A percentile compares a stretch with the other conserved stretches of the same genome.
Conservation (phyloP, 306 rosid species). For the Vigna trinervia region DNA sequence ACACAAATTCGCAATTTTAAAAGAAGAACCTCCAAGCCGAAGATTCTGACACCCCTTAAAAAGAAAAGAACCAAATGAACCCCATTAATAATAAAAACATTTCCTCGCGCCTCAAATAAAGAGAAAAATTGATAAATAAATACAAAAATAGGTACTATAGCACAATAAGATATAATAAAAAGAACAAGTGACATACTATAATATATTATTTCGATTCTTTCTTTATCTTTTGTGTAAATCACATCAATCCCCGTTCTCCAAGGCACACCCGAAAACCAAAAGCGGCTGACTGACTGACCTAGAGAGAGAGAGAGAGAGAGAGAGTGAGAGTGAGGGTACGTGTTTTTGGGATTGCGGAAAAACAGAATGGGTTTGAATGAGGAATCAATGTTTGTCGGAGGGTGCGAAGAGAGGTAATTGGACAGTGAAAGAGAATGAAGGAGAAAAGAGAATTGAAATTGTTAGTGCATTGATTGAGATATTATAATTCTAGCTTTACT, state of each 20-base stretch:
- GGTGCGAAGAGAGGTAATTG: conserved; percentile 43
- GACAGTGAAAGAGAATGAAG: conserved; percentile 43
- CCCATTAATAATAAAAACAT: neutral
- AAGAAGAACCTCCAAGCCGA: conserved; percentile 45
- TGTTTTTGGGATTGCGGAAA: conserved; percentile 43
- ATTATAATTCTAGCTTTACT: conserved; percentile 31
- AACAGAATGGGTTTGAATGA: conserved; percentile 18
- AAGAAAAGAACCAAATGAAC: too few species aligned
- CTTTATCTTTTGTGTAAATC: conserved; percentile 54
- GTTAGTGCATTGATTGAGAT: conserved; percentile 18
- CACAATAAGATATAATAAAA: neutral
- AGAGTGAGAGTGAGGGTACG: conserved; percentile 14
- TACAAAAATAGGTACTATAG: neutral
- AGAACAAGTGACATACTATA: neutral
- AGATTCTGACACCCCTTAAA: conserved; percentile 51
- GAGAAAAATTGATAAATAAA: neutral
- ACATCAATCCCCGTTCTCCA: conserved; percentile 47
- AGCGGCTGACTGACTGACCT: conserved; percentile 36
- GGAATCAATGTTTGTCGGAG: conserved; percentile 53
- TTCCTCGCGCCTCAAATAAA: neutral
- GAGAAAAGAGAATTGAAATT: neutral
- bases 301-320: neutral
- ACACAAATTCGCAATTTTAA: conserved; percentile 35
- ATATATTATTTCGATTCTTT: conserved; percentile 9
- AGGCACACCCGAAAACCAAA: conserved; percentile 43